Evolutionary conservation across 1,284 basidiomycete species (phyloP).

Genomic region (Ganoderma resinaceum): DNA sequence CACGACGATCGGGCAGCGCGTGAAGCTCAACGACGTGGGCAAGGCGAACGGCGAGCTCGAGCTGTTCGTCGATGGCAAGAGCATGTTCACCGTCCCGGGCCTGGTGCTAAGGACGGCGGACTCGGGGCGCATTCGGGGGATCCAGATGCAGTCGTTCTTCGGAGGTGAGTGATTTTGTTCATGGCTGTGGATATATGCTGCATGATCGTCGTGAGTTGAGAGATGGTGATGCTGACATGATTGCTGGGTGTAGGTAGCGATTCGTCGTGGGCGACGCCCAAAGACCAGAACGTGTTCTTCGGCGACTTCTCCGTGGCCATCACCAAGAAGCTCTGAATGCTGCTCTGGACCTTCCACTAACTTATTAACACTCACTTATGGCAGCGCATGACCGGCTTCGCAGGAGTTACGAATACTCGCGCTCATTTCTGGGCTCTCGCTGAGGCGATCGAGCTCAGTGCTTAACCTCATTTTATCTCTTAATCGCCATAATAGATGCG

Average conservation of each 20-base stretch:
- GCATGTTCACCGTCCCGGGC: slow-evolving; percentile 57
- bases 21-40: slow-evolving; percentile 65
- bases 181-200: neutral
- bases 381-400: neutral
- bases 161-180: slow-evolving; percentile 50
- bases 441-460: neutral
- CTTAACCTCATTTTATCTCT: neutral
- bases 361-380: neutral
- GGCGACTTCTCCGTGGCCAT: slow-evolving; percentile 71
- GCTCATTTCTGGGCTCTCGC: neutral
- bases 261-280: slow-evolving; percentile 57
- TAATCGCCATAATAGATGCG: neutral
- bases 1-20: slow-evolving; percentile 67
- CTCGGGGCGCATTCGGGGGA: slow-evolving; percentile 58
- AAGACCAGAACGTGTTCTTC: slow-evolving; percentile 64
- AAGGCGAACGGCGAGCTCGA: slow-evolving; percentile 62
- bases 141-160: slow-evolving; percentile 76
- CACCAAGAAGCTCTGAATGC: slow-evolving; percentile 51
- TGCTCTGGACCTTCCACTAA: neutral
- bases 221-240: neutral
- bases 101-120: slow-evolving; percentile 55
- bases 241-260: slow-evolving; percentile 46
- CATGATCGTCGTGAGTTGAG: neutral
- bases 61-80: slow-evolving; percentile 64
- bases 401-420: neutral